These are phyloP conservation scores for Serendipita sp. DNA, from an alignment of 768 basidiomycete species.

Conservation along the genomic window DNA sequence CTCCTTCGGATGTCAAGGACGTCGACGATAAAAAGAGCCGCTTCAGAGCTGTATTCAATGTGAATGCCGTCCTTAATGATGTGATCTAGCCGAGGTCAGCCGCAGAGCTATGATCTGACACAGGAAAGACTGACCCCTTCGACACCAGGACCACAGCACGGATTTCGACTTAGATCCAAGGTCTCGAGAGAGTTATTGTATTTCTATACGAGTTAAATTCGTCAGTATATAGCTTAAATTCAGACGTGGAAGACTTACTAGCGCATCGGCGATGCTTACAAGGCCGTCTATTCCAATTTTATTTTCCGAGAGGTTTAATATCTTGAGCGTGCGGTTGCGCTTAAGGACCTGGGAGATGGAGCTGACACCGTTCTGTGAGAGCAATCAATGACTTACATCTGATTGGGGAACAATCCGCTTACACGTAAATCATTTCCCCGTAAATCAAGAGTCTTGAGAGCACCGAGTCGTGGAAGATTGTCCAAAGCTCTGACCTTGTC, in stretches of 20 bases:
- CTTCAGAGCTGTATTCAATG: conserved; percentile 80
- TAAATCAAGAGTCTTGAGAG: conserved; percentile 76
- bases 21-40: conserved; percentile 84
- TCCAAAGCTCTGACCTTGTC: conserved; percentile 87
- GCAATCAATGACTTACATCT: conserved; percentile 9
- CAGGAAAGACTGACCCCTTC: conserved; percentile 63
- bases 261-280: conserved; percentile 67
- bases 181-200: conserved; percentile 91
- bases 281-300: conserved; percentile 75
- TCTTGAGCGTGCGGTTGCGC: conserved; percentile 86
- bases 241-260: conserved; percentile 37
- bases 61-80: conserved; percentile 82
- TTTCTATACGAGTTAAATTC: conserved; percentile 40
- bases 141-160: conserved; percentile 73
- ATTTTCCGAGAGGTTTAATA: conserved; percentile 89
- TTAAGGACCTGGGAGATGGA: conserved; percentile 94
- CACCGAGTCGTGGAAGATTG: conserved; percentile 69
- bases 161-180: conserved; percentile 83
- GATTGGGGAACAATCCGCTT: background rate
- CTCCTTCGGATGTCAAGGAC: conserved; percentile 60
- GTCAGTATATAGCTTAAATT: background rate
- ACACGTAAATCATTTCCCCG: conserved; percentile 86
- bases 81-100: conserved; percentile 18
- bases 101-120: background rate
- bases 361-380: conserved; percentile 49